phyloP scores from a whole-genome alignment of 1,284 basidiomycete species.

The Stereum hirsutum region DNA sequence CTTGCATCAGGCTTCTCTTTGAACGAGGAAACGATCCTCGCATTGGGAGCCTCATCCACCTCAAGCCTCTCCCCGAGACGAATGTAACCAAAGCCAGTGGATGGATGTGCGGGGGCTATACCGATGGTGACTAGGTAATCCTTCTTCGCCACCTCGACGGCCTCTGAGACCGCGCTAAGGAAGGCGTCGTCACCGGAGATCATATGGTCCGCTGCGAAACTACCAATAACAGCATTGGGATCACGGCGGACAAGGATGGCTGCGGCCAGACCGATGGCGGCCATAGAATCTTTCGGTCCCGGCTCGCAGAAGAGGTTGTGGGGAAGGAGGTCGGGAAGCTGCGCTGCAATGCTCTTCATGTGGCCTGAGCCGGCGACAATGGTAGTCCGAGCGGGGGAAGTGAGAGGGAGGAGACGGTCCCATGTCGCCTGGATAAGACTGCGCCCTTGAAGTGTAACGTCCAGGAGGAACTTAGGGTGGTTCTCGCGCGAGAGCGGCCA shows the following conservation, averaged over 20 bases:
- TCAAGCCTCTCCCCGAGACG: conserved; percentile 65
- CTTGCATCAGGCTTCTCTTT: conserved; percentile 82
- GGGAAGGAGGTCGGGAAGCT: conserved; percentile 60
- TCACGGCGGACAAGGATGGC: conserved; percentile 68
- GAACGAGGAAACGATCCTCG: conserved; percentile 70
- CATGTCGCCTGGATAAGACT: conserved; percentile 80
- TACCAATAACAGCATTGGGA: conserved; percentile 74
- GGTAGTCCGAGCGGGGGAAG: conserved; percentile 61
- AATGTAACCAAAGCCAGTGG: conserved; percentile 78
- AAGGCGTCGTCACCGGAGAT: conserved; percentile 81
- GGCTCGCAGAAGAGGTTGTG: conserved; percentile 72
- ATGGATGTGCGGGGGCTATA: conserved; percentile 77
- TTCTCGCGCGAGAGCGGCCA: conserved; percentile 78
- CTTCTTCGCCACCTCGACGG: conserved; percentile 67
- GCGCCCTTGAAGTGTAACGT: conserved; percentile 72
- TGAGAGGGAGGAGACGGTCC: conserved; percentile 74
- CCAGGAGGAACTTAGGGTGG: conserved; percentile 80
- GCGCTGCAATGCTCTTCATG: conserved; percentile 57
- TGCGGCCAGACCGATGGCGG: conserved; percentile 80
- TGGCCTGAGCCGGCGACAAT: conserved; percentile 75
- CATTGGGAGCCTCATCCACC: conserved; percentile 66
- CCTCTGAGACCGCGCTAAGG: conserved; percentile 71
- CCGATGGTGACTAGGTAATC: conserved; percentile 79
- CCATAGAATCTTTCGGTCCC: conserved; percentile 80
- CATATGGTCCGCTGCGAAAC: conserved; percentile 84